A percentile compares a stretch with the other conserved stretches of the same genome.
These are phyloP conservation scores for Calonectria crousiana DNA, from an alignment of 2,329 filamentous ascomycete genomes.

Conservation along the genomic window DNA sequence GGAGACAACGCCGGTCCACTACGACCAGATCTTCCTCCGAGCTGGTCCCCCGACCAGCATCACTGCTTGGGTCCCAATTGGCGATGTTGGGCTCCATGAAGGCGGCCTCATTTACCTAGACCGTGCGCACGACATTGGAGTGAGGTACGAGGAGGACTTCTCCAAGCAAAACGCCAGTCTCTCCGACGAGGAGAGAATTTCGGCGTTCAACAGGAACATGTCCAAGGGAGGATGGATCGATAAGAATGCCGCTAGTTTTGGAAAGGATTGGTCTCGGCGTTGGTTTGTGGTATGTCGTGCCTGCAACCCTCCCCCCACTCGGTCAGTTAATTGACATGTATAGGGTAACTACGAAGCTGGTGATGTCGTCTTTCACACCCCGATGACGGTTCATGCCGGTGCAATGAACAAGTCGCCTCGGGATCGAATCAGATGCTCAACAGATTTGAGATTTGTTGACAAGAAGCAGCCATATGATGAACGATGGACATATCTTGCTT, in stretches of 20 bases:
- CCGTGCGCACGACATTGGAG: constrained; percentile 7
- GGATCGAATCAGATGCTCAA: not conserved
- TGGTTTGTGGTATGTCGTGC: constrained; percentile 8
- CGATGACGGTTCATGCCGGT: not conserved
- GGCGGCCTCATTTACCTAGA: constrained; percentile 71
- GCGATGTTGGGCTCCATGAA: constrained; percentile 63
- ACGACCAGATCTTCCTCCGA: constrained; percentile 69
- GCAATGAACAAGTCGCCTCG: constrained; percentile 5
- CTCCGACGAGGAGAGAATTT: constrained; percentile 6
- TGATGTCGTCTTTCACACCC: constrained; percentile 14
- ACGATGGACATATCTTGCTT: not conserved
- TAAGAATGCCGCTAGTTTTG: constrained; percentile 17
- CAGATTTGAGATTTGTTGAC: constrained; percentile 9
- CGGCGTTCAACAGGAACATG: constrained; percentile 19
- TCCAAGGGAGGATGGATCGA: constrained; percentile 15
- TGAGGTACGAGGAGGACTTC: not conserved
- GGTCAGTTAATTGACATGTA: not conserved
- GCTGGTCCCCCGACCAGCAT: constrained; percentile 65
- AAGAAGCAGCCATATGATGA: constrained; percentile 4
- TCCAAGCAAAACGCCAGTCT: not conserved
- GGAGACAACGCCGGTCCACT: constrained; percentile 69
- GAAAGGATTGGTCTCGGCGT: constrained; percentile 6
- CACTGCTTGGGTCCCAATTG: constrained; percentile 69
- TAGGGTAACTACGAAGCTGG: constrained; percentile 16
- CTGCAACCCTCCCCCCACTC: too few species aligned